Evolutionary conservation across 805 yeast species (phyloP).

Genomic region (Candida morakotiae): DNA sequence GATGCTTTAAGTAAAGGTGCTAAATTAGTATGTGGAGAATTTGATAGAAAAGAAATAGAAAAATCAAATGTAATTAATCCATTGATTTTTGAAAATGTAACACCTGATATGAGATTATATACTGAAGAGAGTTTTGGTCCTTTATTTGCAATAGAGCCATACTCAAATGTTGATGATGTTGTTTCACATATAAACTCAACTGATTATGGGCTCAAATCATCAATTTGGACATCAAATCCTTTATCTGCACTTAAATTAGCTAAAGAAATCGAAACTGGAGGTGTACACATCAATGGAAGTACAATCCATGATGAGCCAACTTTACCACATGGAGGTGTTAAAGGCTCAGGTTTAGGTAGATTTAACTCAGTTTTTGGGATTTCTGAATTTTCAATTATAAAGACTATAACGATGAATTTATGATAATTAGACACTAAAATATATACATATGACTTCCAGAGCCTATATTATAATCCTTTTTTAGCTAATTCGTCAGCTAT

Average conservation of each 20-base stretch:
- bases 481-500: conserved; percentile 60
- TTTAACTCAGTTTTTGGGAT: conserved; percentile 42
- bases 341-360: conserved; percentile 35
- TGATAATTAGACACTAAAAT: conserved; percentile 5
- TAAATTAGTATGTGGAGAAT: conserved; percentile 18
- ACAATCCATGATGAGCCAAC: conserved; percentile 33
- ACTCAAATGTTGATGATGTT: conserved; percentile 13
- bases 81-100: conserved; percentile 27
- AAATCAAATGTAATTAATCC: conserved; percentile 17
- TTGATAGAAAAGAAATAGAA: conserved; percentile 1
- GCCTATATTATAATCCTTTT: conserved; percentile 35
- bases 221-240: conserved; percentile 39
- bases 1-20: conserved; percentile 41
- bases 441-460: conserved; percentile 1
- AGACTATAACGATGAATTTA: conserved; percentile 27
- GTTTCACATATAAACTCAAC: conserved; percentile 21
- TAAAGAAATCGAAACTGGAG: conserved; percentile 33
- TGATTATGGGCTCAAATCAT: conserved; percentile 36
- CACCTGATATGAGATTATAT: conserved; percentile 23
- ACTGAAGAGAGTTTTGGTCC: conserved; percentile 43
- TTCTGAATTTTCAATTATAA: conserved; percentile 34
- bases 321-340: conserved; percentile 45
- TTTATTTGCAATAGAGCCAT: conserved; percentile 28
- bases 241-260: conserved; percentile 31
- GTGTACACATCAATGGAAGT: conserved; percentile 34